Evolutionary conservation across 257 asterid species (phyloP).

Genomic region (Solanum bulbocastanum): DNA sequence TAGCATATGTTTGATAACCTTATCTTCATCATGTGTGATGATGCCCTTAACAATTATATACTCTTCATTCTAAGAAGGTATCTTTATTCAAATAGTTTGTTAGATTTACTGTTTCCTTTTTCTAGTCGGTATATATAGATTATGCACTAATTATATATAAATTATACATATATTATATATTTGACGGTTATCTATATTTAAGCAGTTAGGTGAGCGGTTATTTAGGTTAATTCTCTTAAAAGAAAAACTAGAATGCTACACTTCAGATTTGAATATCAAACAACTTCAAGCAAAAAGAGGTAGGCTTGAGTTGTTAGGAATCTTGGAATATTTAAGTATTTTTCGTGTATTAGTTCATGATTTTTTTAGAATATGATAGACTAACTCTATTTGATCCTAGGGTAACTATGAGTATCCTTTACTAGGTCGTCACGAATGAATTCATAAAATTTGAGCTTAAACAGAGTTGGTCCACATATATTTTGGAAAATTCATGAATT

Average conservation of each 20-base stretch:
- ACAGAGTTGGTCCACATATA: fast-evolving
- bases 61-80: not conserved
- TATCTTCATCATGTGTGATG: not conserved
- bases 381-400: not conserved
- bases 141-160: not conserved
- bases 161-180: too few species aligned
- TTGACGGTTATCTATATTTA: not conserved
- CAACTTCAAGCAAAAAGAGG: not conserved
- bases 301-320: not conserved
- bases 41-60: not conserved
- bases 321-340: not conserved
- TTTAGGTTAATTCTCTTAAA: too few species aligned
- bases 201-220: not conserved
- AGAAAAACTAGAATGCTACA: not conserved
- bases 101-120: not conserved
- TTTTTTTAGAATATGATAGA: not conserved
- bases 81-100: not conserved
- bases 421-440: not conserved
- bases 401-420: not conserved
- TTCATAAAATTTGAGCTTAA: not conserved
- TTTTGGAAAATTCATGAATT: not conserved
- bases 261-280: too few species aligned
- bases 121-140: not conserved
- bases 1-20: not conserved
- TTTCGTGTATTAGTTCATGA: not conserved